phyloP scores from a whole-genome alignment of 257 asterid genomes.

The Jacaranda mimosifolia region DNA sequence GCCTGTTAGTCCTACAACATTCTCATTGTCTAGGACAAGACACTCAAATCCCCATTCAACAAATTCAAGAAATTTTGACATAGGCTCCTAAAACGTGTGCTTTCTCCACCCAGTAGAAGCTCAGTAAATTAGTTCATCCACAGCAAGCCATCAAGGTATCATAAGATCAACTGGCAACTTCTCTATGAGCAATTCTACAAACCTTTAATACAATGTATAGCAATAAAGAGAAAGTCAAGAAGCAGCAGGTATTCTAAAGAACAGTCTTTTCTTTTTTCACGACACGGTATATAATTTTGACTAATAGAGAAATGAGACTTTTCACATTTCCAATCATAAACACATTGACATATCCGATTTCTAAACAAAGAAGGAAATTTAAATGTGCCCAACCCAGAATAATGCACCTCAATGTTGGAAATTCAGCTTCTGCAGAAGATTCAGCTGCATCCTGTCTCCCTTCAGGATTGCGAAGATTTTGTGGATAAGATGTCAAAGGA shows the following conservation, averaged over 20 bases:
- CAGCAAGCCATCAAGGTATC: neutral
- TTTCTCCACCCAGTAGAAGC: slow-evolving; percentile 20
- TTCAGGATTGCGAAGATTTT: slow-evolving; percentile 77
- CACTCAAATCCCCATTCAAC: slow-evolving; percentile 20
- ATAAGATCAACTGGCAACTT: slow-evolving; percentile 7
- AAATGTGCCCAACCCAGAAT: slow-evolving; percentile 10
- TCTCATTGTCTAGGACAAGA: slow-evolving; percentile 16
- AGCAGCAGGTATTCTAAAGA: slow-evolving; percentile 20
- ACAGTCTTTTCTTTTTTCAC: neutral
- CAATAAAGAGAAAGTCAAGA: slow-evolving; percentile 21
- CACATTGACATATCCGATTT: neutral
- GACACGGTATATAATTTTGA: slow-evolving; percentile 12
- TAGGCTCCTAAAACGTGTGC: neutral
- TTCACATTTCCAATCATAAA: slow-evolving; percentile 11
- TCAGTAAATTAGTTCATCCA: slow-evolving; percentile 12
- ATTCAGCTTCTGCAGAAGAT: slow-evolving; percentile 93
- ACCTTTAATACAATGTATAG: slow-evolving; percentile 5
- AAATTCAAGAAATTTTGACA: slow-evolving; percentile 24
- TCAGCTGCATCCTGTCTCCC: slow-evolving; percentile 71
- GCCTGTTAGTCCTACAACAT: slow-evolving; percentile 1
- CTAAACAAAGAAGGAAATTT: slow-evolving; percentile 3
- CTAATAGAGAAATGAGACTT: neutral
- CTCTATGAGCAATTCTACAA: neutral
- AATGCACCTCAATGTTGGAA: slow-evolving; percentile 87
- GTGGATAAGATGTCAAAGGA: slow-evolving; percentile 90